Conservation (phyloP, 1,139 yeast genomes). For the Scheffersomyces quercinus region DNA sequence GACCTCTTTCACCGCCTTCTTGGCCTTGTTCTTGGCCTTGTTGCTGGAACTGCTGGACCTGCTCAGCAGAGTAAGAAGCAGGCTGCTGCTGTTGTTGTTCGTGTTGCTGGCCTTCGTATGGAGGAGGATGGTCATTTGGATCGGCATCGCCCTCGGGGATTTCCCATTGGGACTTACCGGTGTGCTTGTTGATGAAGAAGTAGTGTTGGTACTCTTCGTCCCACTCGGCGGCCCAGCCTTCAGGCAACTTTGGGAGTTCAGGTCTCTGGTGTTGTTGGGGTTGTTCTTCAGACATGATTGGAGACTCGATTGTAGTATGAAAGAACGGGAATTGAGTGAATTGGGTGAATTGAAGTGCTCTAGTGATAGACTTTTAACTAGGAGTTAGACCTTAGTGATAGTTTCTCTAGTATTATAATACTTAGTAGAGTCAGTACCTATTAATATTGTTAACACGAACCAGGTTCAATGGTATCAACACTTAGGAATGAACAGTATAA, state of each 20-base stretch:
- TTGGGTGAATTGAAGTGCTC: too few species aligned
- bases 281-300: not conserved
- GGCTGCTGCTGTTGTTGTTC: constrained; percentile 4
- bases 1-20: not conserved
- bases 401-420: too few species aligned
- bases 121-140: constrained; percentile 1
- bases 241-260: constrained; percentile 19
- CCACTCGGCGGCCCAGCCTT: constrained; percentile 32
- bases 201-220: constrained; percentile 26
- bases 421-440: too few species aligned
- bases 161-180: constrained; percentile 27
- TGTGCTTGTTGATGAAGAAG: constrained; percentile 22
- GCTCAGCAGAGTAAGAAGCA: too few species aligned
- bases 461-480: too few species aligned
- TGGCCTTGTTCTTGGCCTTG: constrained; percentile 1
- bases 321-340: too few species aligned
- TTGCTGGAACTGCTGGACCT: not conserved
- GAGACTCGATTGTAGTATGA: too few species aligned
- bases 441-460: too few species aligned
- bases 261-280: constrained; percentile 2
- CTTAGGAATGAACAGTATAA: too few species aligned
- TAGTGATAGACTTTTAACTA: too few species aligned
- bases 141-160: constrained; percentile 4
- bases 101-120: constrained; percentile 1
- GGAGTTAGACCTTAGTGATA: too few species aligned